Base-by-base conservation (phyloP, 805 yeast genomes). In the Aciculoconidium aculeatum region DNA sequence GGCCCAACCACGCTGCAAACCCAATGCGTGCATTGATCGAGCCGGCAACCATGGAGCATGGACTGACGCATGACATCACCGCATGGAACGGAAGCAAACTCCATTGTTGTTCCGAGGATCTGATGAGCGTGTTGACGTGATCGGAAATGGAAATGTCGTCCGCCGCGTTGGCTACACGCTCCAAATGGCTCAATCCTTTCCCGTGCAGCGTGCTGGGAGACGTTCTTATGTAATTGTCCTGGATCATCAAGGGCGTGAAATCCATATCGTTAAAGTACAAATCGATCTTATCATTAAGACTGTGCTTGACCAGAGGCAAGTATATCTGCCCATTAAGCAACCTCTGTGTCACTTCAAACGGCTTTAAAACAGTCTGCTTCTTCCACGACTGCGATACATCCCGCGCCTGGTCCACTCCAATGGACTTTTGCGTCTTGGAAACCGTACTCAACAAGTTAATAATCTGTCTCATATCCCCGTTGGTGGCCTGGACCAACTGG, bases 21-120 rank as follows among this genome's bases (percentile, higher is more conserved):
- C 76, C 78, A 31, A 80, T 75, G 40, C 95, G 65, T 7, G 81
- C 81, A 1, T 69, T 56, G 27, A 80, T 55, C 28, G 69, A 71
- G 6, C 96, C 96, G 10, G 84, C 78, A 12, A 86, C 77, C 39
- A 67, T 71, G 18, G 75, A 75, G 1, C 85, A 70, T 1, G 97
- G 98, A 27, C 73, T 61, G 8, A 92, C 85, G 0, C 94, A 73
- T 1, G 96, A 88, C 67, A 82, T 65, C 4, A 86, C 70, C 0
- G 87, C 96, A 56, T 86, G 96, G 45, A 86, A 69, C 5, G 97
- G 98, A 65, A 92, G 70, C 36, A 90, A 66, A 37, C 92, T 76
- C 97, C 97, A 88, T 43, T 83, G 84, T 54, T 90, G 97, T 42
- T 88, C 95, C 22, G 90, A 73, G 24, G 94, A 81, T 49, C 94